phyloP scores from a whole-genome alignment of 2,329 filamentous ascomycete genomes.

The Aspergillus caelatus region DNA sequence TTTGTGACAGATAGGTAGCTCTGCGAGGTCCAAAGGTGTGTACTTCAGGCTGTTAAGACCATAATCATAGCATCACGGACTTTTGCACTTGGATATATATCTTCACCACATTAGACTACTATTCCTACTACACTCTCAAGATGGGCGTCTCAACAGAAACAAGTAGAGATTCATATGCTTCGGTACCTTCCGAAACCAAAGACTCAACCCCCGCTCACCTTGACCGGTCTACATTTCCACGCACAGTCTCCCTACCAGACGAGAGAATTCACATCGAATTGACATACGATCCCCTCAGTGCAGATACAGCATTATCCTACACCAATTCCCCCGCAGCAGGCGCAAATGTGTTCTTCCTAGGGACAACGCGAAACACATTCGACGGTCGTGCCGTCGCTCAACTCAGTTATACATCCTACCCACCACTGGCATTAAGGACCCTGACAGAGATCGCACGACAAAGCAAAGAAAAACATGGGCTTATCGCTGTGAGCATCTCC shows the following conservation, averaged over 20 bases:
- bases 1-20: neutral
- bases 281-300: slow-evolving; percentile 44
- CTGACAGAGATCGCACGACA: slow-evolving; percentile 42
- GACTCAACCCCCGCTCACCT: slow-evolving; percentile 32
- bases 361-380: slow-evolving; percentile 51
- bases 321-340: slow-evolving; percentile 46
- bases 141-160: neutral
- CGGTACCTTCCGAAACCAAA: neutral
- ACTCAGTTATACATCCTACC: slow-evolving; percentile 50
- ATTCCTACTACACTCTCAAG: neutral
- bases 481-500: slow-evolving; percentile 75
- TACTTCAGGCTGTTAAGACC: neutral
- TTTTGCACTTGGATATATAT: neutral
- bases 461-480: slow-evolving; percentile 59
- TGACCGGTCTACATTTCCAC: slow-evolving; percentile 45
- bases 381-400: slow-evolving; percentile 44
- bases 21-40: neutral
- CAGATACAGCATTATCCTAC: slow-evolving; percentile 35
- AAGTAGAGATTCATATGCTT: neutral
- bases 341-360: slow-evolving; percentile 51
- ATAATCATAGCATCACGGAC: neutral
- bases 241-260: slow-evolving; percentile 31
- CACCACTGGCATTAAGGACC: slow-evolving; percentile 45
- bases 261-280: slow-evolving; percentile 46
- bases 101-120: neutral